Evolutionary conservation across 306 rosid genomes (phyloP).

Genomic region (Vigna radiata): DNA sequence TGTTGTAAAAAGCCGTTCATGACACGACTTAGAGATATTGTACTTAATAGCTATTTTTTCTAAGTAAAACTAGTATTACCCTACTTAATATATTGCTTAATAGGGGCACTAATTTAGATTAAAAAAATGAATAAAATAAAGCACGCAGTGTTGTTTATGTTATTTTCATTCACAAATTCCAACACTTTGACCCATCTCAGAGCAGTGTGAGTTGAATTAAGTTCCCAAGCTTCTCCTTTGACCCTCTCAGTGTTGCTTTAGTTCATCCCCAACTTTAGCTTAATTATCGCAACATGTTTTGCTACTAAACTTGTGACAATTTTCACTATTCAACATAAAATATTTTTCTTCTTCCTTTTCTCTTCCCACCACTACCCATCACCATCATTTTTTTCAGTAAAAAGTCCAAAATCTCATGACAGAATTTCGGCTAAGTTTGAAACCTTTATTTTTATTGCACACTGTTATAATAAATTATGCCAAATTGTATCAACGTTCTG

Average conservation of each 20-base stretch:
- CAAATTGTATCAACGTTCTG: not conserved
- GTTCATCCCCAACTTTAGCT: slow-evolving; percentile 33
- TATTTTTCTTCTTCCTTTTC: not conserved
- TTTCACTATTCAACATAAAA: slow-evolving; percentile 11
- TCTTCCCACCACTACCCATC: not conserved
- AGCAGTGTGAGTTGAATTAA: not conserved
- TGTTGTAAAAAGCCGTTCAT: too few relatives aligned
- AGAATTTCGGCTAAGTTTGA: not conserved
- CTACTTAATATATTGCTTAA: not conserved
- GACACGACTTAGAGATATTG: too few relatives aligned
- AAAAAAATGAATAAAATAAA: not conserved
- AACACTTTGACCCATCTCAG: slow-evolving; percentile 1
- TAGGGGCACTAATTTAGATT: not conserved
- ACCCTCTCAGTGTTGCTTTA: not conserved
- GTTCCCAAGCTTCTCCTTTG: not conserved
- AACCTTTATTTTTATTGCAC: not conserved
- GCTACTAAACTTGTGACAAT: not conserved
- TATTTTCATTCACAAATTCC: not conserved
- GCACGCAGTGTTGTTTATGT: too few relatives aligned
- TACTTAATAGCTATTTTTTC: too few relatives aligned
- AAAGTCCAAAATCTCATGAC: not conserved
- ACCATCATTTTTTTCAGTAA: not conserved
- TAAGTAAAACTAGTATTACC: too few relatives aligned
- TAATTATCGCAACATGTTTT: slow-evolving; percentile 43
- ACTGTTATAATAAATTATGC: not conserved